Conservation (phyloP, 306 rosid genomes). For the Cicer pinnatifidum region DNA sequence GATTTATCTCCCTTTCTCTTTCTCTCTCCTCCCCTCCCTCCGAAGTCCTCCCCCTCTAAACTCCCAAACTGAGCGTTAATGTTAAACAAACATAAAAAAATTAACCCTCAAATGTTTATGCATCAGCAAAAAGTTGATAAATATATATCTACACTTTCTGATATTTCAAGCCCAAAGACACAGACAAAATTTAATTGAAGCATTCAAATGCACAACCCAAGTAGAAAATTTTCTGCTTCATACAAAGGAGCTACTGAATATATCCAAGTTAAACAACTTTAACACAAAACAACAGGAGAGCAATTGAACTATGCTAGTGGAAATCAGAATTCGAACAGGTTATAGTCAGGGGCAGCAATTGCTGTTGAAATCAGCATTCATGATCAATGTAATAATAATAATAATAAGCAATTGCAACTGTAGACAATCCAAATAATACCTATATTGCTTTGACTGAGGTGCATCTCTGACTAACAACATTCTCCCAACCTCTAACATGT, state of each 20-base stretch:
- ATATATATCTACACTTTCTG: not conserved
- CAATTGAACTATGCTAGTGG: not conserved
- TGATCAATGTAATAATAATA: conserved; percentile 4
- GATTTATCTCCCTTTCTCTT: too few species aligned
- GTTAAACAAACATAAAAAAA: conserved; percentile 30
- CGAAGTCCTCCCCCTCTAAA: too few species aligned
- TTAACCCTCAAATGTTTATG: conserved; percentile 20
- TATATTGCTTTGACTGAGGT: conserved; percentile 60
- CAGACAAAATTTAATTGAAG: conserved; percentile 1
- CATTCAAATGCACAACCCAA: conserved; percentile 1
- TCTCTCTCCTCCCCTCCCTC: too few species aligned
- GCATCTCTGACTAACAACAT: conserved; percentile 64
- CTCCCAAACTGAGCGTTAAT: not conserved
- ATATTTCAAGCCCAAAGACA: conserved; percentile 5
- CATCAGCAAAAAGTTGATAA: not conserved
- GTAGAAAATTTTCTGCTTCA: conserved; percentile 4
- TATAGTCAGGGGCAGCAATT: conserved; percentile 15
- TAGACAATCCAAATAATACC: conserved; percentile 48
- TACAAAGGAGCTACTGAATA: not conserved
- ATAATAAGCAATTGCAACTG: not conserved
- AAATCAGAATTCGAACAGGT: not conserved
- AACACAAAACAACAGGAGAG: conserved; percentile 6
- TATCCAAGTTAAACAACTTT: not conserved
- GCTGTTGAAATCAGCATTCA: conserved; percentile 15
- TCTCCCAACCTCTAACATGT: conserved; percentile 76